Evolutionary conservation across 352 stramenopile genomes (phyloP), one percentile per base, ranked within the genome.

Genomic region (Achlya hypogyna): DNA sequence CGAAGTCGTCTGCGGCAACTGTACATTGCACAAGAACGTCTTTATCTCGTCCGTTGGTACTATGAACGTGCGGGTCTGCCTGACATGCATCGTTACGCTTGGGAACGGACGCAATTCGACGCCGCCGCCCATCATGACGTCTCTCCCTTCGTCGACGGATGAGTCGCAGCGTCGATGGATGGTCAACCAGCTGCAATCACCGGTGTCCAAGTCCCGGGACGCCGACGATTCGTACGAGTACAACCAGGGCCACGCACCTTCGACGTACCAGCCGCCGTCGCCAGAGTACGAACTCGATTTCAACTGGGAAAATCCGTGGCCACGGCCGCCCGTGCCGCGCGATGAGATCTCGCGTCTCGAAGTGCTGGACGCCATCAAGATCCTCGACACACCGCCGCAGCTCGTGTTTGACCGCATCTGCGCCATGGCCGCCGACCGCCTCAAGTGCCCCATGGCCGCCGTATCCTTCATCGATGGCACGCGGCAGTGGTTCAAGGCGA

Each of bases 1-100:
- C 45, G 65, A 71, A 71, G 65, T 71, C 23, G 65, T 71, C 12
- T 71, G 65, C 22, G 59, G 65, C 31, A 71, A 71, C 28, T 71
- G 65, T 49, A 71, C 65, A 4, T 45, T 67, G 22, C 27, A 71
- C 52, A 67, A 68, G 28, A 53, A 68, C 43, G 56, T 64, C 45
- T 51, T 66, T 16, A 62, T 71, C 25, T 32, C 62, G 20, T 66
- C 56, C 5, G 53, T 66, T 25, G 56, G 53, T 4, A 66, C 51
- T 18, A 66, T 52, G 38, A 66, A 65, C 25, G 65, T 71, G 25
- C 65, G 65, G 20, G 56, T 71, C 27, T 71, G 65, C 38, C 42
- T 71, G 18, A 58, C 65, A 18, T 71, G 65, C 35, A 71, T 71
- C 34, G 35, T 71, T 23, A 63, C 62, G 29, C 23, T 67, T 38